These are phyloP conservation scores for Ophiosphaerella korrae DNA, from an alignment of 2,329 filamentous ascomycete species.

Conservation along the genomic window DNA sequence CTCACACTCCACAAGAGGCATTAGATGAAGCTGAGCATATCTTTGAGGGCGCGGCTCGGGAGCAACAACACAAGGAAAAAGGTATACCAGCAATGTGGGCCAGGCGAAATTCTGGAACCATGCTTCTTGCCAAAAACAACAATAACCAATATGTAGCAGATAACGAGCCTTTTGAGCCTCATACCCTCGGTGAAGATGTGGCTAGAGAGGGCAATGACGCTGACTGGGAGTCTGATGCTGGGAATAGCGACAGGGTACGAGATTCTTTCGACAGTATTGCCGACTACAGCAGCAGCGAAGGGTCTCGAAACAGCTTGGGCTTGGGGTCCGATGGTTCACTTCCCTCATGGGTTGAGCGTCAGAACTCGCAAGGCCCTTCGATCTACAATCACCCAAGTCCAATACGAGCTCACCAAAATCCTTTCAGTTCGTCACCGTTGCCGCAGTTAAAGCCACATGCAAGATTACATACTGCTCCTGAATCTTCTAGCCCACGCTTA, in stretches of 20 bases:
- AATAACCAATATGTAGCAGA: slow-evolving; percentile 7
- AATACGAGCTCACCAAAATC: slow-evolving; percentile 23
- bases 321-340: slow-evolving; percentile 13
- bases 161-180: slow-evolving; percentile 2
- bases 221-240: slow-evolving; percentile 45
- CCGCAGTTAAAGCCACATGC: slow-evolving; percentile 19
- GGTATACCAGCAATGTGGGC: slow-evolving; percentile 43
- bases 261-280: slow-evolving; percentile 39
- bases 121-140: slow-evolving; percentile 22
- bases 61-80: slow-evolving; percentile 6
- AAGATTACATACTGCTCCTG: slow-evolving; percentile 11
- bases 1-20: slow-evolving; percentile 30
- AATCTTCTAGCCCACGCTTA: slow-evolving; percentile 7
- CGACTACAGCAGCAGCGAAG: slow-evolving; percentile 40
- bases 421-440: slow-evolving; percentile 36
- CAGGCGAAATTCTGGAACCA: slow-evolving; percentile 31
- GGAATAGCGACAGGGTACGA: slow-evolving; percentile 21
- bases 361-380: slow-evolving; percentile 15
- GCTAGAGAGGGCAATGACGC: slow-evolving; percentile 22
- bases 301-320: slow-evolving; percentile 24
- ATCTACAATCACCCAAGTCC: slow-evolving; percentile 34
- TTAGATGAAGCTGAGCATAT: slow-evolving; percentile 39
- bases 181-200: slow-evolving; percentile 1
- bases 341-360: slow-evolving; percentile 14
- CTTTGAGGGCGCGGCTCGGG: slow-evolving; percentile 23